phyloP scores from a whole-genome alignment of 768 basidiomycete genomes.

The Suillus clintonianus region DNA sequence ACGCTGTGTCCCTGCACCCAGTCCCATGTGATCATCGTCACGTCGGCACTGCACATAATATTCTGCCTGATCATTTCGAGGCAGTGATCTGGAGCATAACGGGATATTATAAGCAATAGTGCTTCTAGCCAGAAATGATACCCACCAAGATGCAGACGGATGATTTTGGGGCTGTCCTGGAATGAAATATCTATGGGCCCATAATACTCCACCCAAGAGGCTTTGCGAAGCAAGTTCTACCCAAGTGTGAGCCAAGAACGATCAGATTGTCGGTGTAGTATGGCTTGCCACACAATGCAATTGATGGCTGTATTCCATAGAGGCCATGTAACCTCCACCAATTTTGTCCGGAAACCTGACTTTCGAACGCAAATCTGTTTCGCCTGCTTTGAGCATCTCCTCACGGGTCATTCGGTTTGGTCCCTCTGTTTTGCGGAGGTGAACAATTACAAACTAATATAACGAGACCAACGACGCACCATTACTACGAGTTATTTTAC shows the following conservation, averaged over 20 bases:
- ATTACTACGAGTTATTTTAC: conserved; percentile 1
- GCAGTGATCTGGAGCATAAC: conserved; percentile 7
- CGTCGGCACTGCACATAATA: conserved; percentile 13
- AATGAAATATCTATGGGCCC: conserved; percentile 3
- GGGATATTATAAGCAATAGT: not conserved
- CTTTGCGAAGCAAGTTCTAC: conserved; percentile 12
- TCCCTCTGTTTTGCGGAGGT: conserved; percentile 3
- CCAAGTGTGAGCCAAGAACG: not conserved
- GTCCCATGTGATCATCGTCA: conserved; percentile 13
- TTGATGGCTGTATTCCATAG: conserved; percentile 11
- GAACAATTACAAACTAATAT: not conserved
- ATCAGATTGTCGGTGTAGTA: not conserved
- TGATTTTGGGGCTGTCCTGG: not conserved
- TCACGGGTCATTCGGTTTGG: conserved; percentile 2
- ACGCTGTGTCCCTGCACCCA: conserved; percentile 4
- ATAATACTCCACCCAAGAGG: conserved; percentile 10
- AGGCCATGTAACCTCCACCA: conserved; percentile 10
- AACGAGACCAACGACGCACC: not conserved
- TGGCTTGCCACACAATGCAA: conserved; percentile 10
- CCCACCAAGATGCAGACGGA: conserved; percentile 8
- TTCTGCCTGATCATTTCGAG: conserved; percentile 11
- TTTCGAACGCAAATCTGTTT: not conserved
- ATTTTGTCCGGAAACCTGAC: conserved; percentile 10
- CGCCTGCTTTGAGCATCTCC: conserved; percentile 9
- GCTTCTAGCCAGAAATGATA: not conserved